Conservation (phyloP, 2,329 filamentous ascomycete species). For the Talaromyces sp. region DNA sequence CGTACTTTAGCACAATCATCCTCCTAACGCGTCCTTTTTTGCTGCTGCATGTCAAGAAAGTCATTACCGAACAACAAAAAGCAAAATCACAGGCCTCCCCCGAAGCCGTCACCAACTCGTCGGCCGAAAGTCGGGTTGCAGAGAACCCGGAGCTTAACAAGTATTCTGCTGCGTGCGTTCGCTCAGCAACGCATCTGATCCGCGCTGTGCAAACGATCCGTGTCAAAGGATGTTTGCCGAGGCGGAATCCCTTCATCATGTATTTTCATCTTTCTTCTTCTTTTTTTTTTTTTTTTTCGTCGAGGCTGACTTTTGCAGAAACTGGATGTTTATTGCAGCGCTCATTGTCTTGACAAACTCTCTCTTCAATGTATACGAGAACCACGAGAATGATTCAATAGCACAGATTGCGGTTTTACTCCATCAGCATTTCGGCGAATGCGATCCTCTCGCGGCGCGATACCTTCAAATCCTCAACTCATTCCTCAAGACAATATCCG, state of each 20-base stretch:
- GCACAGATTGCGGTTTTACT: conserved; percentile 43
- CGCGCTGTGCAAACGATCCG: conserved; percentile 43
- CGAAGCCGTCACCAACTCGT: conserved; percentile 14
- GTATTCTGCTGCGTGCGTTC: conserved; percentile 48
- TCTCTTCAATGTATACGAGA: conserved; percentile 48
- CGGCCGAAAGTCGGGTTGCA: conserved; percentile 12
- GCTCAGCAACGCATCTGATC: conserved; percentile 49
- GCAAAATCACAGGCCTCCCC: conserved; percentile 5
- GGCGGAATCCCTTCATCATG: conserved; percentile 54
- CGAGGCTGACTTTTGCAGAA: conserved; percentile 31
- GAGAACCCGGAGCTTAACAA: conserved; percentile 15
- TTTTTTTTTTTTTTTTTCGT: background rate
- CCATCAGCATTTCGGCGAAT: conserved; percentile 45
- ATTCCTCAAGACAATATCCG: conserved; percentile 36
- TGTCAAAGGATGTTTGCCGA: conserved; percentile 43
- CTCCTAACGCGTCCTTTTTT: conserved; percentile 59
- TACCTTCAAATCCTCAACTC: conserved; percentile 48
- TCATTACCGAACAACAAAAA: conserved; percentile 9
- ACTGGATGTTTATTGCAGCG: conserved; percentile 53
- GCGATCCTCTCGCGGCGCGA: conserved; percentile 47
- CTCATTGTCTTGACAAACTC: conserved; percentile 55
- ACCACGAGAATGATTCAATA: conserved; percentile 42
- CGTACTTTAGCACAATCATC: conserved; percentile 59
- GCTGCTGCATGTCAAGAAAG: conserved; percentile 16
- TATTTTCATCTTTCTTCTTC: conserved; percentile 20